Percentiles rank a stretch among this genome's conserved stretches.
These are phyloP conservation scores for Lentinula detonsa DNA, from an alignment of 768 basidiomycete species.

Conservation along the genomic window DNA sequence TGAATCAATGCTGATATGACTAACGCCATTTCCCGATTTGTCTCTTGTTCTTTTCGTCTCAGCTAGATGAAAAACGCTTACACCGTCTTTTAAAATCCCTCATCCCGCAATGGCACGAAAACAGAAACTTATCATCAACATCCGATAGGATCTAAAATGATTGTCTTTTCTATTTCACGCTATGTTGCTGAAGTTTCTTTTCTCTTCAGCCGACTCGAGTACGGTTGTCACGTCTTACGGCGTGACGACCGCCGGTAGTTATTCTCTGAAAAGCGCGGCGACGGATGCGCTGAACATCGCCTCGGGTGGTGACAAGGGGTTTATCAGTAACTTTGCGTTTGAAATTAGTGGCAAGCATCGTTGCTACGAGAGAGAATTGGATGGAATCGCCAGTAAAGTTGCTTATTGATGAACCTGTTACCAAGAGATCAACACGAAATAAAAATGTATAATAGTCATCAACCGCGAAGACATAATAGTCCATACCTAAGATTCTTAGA, in stretches of 20 bases:
- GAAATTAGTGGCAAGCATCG: slow-evolving; percentile 66
- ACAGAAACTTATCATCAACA: too few relatives aligned
- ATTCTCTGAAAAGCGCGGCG: slow-evolving; percentile 30
- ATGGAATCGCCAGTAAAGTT: slow-evolving; percentile 46
- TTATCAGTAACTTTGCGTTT: slow-evolving; percentile 51
- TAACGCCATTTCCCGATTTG: too few relatives aligned
- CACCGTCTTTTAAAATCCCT: too few relatives aligned
- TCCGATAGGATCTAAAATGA: too few relatives aligned
- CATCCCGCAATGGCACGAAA: too few relatives aligned
- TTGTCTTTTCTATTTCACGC: slow-evolving; percentile 19
- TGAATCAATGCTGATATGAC: too few relatives aligned
- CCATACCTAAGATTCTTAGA: too few relatives aligned
- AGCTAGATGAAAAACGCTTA: too few relatives aligned
- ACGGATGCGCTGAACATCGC: slow-evolving; percentile 36
- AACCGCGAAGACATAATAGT: too few relatives aligned
- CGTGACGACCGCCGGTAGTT: slow-evolving; percentile 56
- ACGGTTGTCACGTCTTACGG: slow-evolving; percentile 54
- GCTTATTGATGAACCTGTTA: slow-evolving; percentile 23
- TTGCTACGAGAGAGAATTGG: slow-evolving; percentile 56
- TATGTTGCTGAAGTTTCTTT: slow-evolving; percentile 37
- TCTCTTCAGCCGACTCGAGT: slow-evolving; percentile 24
- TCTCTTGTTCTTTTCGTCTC: too few relatives aligned
- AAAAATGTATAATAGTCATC: too few relatives aligned
- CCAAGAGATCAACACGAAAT: too few relatives aligned
- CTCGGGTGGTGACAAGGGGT: slow-evolving; percentile 40